Evolutionary conservation across 2,329 filamentous ascomycete genomes (phyloP), one percentile per base, ranked within the genome.

Genomic region (Aspergillus sp.): DNA sequence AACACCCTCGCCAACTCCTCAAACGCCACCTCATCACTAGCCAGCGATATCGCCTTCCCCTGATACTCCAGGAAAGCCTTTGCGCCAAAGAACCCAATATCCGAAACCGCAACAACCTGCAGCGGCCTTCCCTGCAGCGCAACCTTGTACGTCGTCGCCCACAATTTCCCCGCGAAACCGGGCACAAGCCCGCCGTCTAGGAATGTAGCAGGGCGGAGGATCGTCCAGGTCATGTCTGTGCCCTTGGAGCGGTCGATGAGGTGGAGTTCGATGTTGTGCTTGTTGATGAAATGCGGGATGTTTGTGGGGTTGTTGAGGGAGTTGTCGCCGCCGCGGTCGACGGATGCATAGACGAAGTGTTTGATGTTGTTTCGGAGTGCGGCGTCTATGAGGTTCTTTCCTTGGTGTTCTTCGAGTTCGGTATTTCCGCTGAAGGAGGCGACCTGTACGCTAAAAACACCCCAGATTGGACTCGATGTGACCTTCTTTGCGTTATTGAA

Each of bases 271-370:
- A 89, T 85, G 11, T 80, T 70, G 63, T 84, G 79, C 68, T 90
- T 90, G 64, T 72, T 78, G 57, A 79, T 78, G 69, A 90, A 90
- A 69, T 90, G 86, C 0, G 84, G 83, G 47, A 89, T 78, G 0
- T 77, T 66, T 0, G 86, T 88, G 0, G 79, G 75, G 4, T 79
- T 77, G 65, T 81, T 79, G 47, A 79, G 81, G 6, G 77, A 78
- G 2, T 73, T 72, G 40, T 83, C 79, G 46, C 86, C 85, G 44
- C 85, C 84, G 40, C 87, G 84, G 61, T 89, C 87, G 24, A 88
- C 84, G 52, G 80, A 84, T 31, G 79, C 82, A 73, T 88, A 89
- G 45, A 90, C 80, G 63, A 89, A 86, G 66, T 85, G 81, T 58
- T 79, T 75, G 40, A 89, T 82, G 12, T 78, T 77, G 24, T 82